phyloP scores from a whole-genome alignment of 2,329 filamentous ascomycete genomes.

The Cercospora citrullina region DNA sequence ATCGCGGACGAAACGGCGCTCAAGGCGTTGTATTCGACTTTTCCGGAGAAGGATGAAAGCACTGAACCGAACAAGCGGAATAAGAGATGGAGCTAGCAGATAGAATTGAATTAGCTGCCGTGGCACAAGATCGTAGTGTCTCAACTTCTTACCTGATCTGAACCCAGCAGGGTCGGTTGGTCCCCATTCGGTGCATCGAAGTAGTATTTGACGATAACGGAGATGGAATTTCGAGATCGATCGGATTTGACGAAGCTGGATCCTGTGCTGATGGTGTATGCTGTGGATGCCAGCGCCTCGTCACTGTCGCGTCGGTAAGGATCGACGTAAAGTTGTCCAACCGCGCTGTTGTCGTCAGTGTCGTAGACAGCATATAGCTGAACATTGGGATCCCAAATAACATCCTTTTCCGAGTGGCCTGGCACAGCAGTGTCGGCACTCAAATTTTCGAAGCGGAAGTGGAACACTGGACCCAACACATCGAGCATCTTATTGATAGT shows the following conservation, averaged over 20 bases:
- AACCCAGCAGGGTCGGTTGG: background rate
- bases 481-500: background rate
- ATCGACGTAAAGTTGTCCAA: background rate
- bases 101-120: background rate
- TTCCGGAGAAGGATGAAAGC: background rate
- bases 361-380: background rate
- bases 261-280: background rate
- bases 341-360: background rate
- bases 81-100: background rate
- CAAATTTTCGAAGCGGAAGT: background rate
- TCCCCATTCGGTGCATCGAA: background rate
- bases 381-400: background rate
- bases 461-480: background rate
- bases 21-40: background rate
- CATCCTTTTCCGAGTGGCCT: background rate
- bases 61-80: background rate
- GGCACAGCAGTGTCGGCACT: background rate
- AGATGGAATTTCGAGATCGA: background rate
- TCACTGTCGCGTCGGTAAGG: background rate
- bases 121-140: background rate
- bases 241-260: background rate
- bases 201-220: background rate
- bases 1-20: background rate
- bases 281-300: background rate
- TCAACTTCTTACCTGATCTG: background rate